phyloP scores from a whole-genome alignment of 805 yeast genomes.

The Zygosaccharomyces bisporus region DNA sequence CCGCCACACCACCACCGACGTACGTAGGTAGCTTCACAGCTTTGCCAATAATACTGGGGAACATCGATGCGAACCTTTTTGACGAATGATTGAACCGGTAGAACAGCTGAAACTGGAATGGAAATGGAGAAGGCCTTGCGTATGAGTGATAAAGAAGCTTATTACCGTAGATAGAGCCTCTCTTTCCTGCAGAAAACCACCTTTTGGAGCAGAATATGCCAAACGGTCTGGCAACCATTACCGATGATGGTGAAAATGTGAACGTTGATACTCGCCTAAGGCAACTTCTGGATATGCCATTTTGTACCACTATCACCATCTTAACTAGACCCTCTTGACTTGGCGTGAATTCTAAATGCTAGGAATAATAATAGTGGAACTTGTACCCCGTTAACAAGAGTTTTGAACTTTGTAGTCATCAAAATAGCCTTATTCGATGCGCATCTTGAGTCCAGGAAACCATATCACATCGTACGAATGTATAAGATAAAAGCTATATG shows the following conservation, averaged over 20 bases:
- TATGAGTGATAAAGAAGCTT: constrained; percentile 23
- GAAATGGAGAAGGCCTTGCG: constrained; percentile 20
- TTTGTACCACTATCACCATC: constrained; percentile 3
- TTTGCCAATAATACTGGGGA: constrained; percentile 54
- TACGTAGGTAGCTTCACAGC: constrained; percentile 68
- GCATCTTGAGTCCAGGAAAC: not conserved
- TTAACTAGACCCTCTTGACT: too few species aligned
- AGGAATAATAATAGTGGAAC: not conserved
- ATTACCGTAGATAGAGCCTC: not conserved
- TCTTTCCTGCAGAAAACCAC: constrained; percentile 3
- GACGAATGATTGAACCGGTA: constrained; percentile 18
- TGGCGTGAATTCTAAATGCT: too few species aligned
- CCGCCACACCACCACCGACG: constrained; percentile 87
- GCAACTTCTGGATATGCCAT: not conserved
- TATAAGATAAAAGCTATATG: too few species aligned
- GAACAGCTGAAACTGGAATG: constrained; percentile 19
- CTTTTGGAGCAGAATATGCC: constrained; percentile 2
- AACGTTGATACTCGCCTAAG: constrained; percentile 1
- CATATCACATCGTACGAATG: not conserved
- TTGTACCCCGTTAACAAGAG: not conserved
- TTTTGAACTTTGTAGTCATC: not conserved
- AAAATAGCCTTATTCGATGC: not conserved
- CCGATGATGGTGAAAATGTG: not conserved
- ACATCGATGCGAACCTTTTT: constrained; percentile 31
- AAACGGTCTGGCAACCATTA: not conserved